A percentile compares a stretch with the other conserved stretches of the same genome.
Conservation (phyloP, 2,329 filamentous ascomycete genomes). For the Ascocoryne sarcoides region DNA sequence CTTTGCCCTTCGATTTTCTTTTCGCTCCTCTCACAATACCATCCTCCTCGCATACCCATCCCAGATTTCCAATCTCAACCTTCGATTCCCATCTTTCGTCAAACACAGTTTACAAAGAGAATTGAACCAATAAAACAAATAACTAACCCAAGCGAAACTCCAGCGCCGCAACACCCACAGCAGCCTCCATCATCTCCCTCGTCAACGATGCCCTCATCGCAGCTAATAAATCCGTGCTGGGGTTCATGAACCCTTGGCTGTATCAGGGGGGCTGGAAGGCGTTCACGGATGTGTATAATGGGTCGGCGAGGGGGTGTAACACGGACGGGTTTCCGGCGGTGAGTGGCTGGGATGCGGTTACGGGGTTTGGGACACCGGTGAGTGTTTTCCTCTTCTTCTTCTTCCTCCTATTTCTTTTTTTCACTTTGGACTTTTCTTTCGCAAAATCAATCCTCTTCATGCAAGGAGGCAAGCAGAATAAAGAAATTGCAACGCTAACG, state of each 20-base stretch:
- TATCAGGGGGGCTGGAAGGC: slow-evolving; percentile 30
- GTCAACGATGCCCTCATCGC: slow-evolving; percentile 54
- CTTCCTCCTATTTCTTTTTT: background rate
- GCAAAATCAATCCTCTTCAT: no score
- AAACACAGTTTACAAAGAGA: no score
- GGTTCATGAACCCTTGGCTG: slow-evolving; percentile 36
- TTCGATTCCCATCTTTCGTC: no score
- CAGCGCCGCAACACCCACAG: slow-evolving; percentile 45
- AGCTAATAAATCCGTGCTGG: slow-evolving; percentile 35
- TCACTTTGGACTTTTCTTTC: no score
- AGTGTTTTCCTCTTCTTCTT: background rate
- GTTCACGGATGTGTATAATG: slow-evolving; percentile 32
- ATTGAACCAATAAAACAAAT: background rate
- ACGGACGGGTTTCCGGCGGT: slow-evolving; percentile 22
- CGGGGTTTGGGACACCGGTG: slow-evolving; percentile 30
- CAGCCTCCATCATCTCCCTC: slow-evolving; percentile 47
- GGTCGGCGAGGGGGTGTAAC: slow-evolving; percentile 31
- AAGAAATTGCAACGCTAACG: no score
- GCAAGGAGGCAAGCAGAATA: no score
- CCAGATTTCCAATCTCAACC: background rate
- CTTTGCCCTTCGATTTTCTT: background rate
- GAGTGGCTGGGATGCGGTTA: slow-evolving; percentile 31
- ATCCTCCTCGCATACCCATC: no score
- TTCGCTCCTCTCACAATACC: background rate
- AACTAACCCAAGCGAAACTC: background rate